Conservation (phyloP, 2,329 filamentous ascomycete species). For the Nigrospora sphaerica region DNA sequence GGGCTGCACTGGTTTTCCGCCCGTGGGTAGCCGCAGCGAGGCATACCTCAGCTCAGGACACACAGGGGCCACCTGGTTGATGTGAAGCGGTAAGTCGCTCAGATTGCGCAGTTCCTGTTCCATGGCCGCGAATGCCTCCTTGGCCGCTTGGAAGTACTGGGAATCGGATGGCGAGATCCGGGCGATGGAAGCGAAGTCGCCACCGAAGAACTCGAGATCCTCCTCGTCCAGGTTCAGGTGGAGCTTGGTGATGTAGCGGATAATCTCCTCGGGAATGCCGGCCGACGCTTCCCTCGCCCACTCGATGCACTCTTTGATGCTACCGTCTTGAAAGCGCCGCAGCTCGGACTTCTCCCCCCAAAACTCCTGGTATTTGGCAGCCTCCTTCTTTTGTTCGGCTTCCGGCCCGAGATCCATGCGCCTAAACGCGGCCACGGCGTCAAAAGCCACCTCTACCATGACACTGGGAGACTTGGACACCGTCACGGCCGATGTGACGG, state of each 20-base stretch:
- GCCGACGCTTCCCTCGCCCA: slow-evolving; percentile 63
- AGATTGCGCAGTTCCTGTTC: slow-evolving; percentile 72
- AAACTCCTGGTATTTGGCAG: slow-evolving; percentile 76
- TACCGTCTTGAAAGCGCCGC: slow-evolving; percentile 89
- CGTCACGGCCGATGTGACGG: slow-evolving; percentile 31
- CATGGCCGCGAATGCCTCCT: slow-evolving; percentile 63
- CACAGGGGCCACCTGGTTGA: slow-evolving; percentile 71
- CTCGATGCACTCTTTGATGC: slow-evolving; percentile 84
- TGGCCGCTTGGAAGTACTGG: slow-evolving; percentile 59
- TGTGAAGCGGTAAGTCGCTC: slow-evolving; percentile 78
- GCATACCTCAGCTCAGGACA: slow-evolving; percentile 69
- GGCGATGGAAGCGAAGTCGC: slow-evolving; percentile 36
- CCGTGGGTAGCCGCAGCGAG: slow-evolving; percentile 47
- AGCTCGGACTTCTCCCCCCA: slow-evolving; percentile 94
- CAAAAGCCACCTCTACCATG: slow-evolving; percentile 62
- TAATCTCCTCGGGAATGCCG: slow-evolving; percentile 58
- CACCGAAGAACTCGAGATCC: slow-evolving; percentile 43
- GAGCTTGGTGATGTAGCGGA: slow-evolving; percentile 60
- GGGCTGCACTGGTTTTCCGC: slow-evolving; percentile 40
- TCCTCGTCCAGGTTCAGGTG: slow-evolving; percentile 58
- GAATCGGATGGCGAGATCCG: slow-evolving; percentile 39
- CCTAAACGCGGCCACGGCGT: slow-evolving; percentile 65
- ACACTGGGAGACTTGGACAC: slow-evolving; percentile 31
- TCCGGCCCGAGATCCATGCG: slow-evolving; percentile 82
- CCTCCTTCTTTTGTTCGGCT: slow-evolving; percentile 78